A percentile compares a stretch with the other conserved stretches of the same genome.
These are phyloP conservation scores for Pyrus betulifolia DNA, from an alignment of 306 rosid species.

Conservation along the genomic window DNA sequence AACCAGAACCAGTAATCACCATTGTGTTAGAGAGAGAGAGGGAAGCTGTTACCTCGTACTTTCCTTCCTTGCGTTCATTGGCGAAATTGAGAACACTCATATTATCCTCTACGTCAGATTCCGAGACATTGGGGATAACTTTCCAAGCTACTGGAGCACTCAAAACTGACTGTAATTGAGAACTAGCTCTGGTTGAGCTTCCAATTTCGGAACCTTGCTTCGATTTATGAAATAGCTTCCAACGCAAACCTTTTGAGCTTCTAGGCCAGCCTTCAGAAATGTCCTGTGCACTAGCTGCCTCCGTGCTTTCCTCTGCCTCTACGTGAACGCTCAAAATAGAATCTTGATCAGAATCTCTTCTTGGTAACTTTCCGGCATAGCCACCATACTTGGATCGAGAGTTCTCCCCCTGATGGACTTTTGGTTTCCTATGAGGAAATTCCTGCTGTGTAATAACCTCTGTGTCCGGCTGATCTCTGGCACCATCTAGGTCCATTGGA, in stretches of 20 bases:
- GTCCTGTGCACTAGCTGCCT: not conserved
- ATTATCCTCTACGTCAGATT: slow-evolving; percentile 48
- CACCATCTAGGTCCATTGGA: slow-evolving; percentile 22
- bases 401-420: not conserved
- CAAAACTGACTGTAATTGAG: slow-evolving; percentile 7
- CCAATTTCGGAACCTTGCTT: not conserved
- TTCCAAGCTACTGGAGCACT: slow-evolving; percentile 21
- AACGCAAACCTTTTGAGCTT: slow-evolving; percentile 3
- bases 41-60: not conserved
- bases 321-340: slow-evolving; percentile 1
- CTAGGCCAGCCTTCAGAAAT: not conserved
- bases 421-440: not conserved
- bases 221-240: slow-evolving; percentile 7
- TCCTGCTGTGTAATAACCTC: not conserved
- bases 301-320: not conserved
- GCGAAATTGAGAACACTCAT: slow-evolving; percentile 52
- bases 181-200: not conserved
- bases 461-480: slow-evolving; percentile 17
- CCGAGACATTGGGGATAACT: slow-evolving; percentile 1
- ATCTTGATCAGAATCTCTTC: slow-evolving; percentile 10
- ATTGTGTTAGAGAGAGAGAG: too few species aligned
- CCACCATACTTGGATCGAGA: not conserved
- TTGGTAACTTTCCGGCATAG: not conserved
- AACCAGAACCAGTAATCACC: too few species aligned
- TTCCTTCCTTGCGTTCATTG: slow-evolving; percentile 17